Percentiles rank a stretch among this genome's conserved stretches.
These are phyloP conservation scores for Leccinum pellstonianum DNA, from an alignment of 768 basidiomycete species.

Conservation along the genomic window DNA sequence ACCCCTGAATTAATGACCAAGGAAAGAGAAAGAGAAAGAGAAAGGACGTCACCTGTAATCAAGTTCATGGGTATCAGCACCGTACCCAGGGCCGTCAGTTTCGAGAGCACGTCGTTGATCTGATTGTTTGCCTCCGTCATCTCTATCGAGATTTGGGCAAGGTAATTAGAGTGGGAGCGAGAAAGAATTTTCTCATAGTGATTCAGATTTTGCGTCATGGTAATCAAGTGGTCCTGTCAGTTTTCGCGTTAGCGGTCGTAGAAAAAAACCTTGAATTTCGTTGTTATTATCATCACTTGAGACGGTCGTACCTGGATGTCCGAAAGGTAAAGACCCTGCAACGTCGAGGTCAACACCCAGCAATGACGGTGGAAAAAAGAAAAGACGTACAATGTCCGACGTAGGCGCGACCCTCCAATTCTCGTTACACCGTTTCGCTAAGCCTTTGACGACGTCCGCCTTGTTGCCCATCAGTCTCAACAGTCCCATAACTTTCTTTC, in stretches of 20 bases:
- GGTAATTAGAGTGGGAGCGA: conserved; percentile 97
- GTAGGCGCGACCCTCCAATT: conserved; percentile 99
- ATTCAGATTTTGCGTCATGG: conserved; percentile 99
- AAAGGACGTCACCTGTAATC: conserved; percentile 67
- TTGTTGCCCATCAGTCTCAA: conserved; percentile 98
- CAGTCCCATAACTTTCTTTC: conserved; percentile 99
- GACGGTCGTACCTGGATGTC: conserved; percentile 74
- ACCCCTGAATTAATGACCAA: neutral
- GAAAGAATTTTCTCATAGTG: conserved; percentile 99
- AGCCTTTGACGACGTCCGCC: conserved; percentile 98
- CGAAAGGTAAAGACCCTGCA: conserved; percentile 87
- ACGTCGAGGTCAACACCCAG: neutral
- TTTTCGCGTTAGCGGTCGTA: conserved; percentile 1
- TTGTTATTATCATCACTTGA: too few relatives aligned
- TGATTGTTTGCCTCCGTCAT: conserved; percentile 99
- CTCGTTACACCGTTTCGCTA: conserved; percentile 97
- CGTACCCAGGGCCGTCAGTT: conserved; percentile 96
- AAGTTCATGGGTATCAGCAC: conserved; percentile 97
- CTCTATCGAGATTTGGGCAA: conserved; percentile 99
- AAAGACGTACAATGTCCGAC: conserved; percentile 78
- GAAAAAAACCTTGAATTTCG: neutral
- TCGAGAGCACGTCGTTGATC: conserved; percentile 97
- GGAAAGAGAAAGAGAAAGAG: neutral
- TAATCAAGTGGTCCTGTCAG: conserved; percentile 88
- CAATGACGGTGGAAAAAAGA: neutral